phyloP scores from a whole-genome alignment of 495 filamentous ascomycete genomes.

The Aspergillus mulundensis region DNA sequence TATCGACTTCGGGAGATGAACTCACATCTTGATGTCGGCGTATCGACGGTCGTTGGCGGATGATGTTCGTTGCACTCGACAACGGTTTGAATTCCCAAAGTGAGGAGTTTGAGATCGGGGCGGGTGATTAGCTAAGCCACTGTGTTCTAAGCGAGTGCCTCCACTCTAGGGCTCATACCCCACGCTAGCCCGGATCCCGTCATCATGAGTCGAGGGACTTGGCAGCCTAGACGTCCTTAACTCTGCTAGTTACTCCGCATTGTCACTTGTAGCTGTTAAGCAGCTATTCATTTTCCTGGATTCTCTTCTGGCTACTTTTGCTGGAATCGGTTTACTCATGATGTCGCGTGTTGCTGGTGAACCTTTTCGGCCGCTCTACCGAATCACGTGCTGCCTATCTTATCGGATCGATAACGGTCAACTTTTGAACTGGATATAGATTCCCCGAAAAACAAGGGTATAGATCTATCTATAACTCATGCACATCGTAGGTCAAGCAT shows the following conservation, averaged over 20 bases:
- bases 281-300: background rate
- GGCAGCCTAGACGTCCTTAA: background rate
- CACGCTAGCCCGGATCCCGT: constrained; percentile 1
- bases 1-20: constrained; percentile 30
- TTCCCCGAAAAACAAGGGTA: constrained; percentile 12
- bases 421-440: constrained; percentile 11
- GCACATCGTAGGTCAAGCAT: constrained; percentile 15
- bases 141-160: constrained; percentile 43
- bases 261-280: background rate
- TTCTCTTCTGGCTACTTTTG: no score
- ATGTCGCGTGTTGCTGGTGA: background rate
- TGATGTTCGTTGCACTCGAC: constrained; percentile 49
- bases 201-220: background rate
- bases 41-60: constrained; percentile 53
- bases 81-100: constrained; percentile 39
- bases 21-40: constrained; percentile 55
- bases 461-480: constrained; percentile 19
- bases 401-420: background rate
- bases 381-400: background rate
- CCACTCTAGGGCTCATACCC: constrained; percentile 37
- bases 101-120: constrained; percentile 44
- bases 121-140: constrained; percentile 47
- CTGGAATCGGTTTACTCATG: background rate
- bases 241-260: background rate
- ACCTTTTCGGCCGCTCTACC: background rate